A percentile compares a stretch with the other conserved stretches of the same genome.
Evolutionary conservation across 2,329 filamentous ascomycete genomes (phyloP).

Genomic region (Hysterium pulicare): DNA sequence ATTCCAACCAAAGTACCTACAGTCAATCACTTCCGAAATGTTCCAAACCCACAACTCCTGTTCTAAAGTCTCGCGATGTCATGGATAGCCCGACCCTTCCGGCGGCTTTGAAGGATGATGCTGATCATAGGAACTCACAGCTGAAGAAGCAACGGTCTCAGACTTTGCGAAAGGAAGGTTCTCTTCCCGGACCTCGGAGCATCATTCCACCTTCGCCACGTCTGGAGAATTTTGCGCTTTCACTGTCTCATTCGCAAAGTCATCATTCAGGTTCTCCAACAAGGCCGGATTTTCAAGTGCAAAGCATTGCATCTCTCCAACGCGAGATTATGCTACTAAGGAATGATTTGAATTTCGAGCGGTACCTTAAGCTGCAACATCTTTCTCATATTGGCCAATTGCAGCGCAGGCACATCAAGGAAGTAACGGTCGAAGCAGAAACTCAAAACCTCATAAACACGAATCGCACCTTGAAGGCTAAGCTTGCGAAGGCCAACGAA

Average conservation of each 20-base stretch:
- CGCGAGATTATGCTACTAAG: conserved; percentile 71
- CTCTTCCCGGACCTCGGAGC: conserved; percentile 18
- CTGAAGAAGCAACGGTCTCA: conserved; percentile 1
- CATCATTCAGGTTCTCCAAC: conserved; percentile 20
- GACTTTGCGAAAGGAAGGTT: conserved; percentile 5
- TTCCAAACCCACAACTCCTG: conserved; percentile 49
- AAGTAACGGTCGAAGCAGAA: conserved; percentile 76
- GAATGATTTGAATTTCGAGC: conserved; percentile 79
- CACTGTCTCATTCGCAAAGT: conserved; percentile 10
- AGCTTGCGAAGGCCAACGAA: conserved; percentile 70
- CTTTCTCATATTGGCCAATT: conserved; percentile 77
- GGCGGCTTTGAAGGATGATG: conserved; percentile 41
- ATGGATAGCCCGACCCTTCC: conserved; percentile 63
- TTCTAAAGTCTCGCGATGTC: conserved; percentile 39
- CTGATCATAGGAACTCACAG: conserved; percentile 15
- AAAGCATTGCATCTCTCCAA: conserved; percentile 53
- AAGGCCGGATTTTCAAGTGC: conserved; percentile 28
- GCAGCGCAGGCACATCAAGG: conserved; percentile 68
- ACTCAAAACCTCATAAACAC: conserved; percentile 76
- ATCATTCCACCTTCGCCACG: conserved; percentile 25
- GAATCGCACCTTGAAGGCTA: conserved; percentile 69
- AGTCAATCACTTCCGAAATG: conserved; percentile 27
- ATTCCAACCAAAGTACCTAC: conserved; percentile 13
- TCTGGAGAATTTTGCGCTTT: conserved; percentile 32
- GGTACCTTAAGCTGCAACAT: conserved; percentile 80